Evolutionary conservation across 2,329 filamentous ascomycete species (phyloP), one percentile per base, ranked within the genome.

Genomic region (Epichloe uncinata): DNA sequence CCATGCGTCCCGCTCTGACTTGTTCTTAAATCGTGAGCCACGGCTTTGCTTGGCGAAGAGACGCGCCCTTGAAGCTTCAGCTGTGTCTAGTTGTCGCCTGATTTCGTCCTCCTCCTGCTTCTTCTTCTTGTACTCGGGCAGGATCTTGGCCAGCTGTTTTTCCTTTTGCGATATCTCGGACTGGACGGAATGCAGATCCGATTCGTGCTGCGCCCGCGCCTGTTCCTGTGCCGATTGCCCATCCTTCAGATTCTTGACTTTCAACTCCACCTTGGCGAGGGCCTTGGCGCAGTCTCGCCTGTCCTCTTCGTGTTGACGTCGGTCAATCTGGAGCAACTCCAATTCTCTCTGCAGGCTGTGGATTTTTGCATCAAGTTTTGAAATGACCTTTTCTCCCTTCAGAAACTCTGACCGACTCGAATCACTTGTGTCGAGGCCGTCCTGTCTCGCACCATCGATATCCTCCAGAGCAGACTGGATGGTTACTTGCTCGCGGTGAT

Each of bases 41-140:
- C 91, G 84, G 42, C 85, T 88, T 67, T 98, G 91, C 66, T 98
- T 98, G 47, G 86, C 87, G 61, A 95, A 87, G 7, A 98, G 77
- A 37, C 90, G 82, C 55, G 85, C 81, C 41, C 87, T 78, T 5
- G 79, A 77, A 7, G 83, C 83, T 59, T 94, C 85, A 0, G 85
- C 85, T 46, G 85, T 75, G 44, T 89, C 84, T 11, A 97, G 74
- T 52, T 85, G 80, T 50, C 82, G 73, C 59, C 82, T 84, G 30
- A 87, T 72, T 15, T 79, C 75, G 15, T 77, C 75, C 62, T 96
- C 93, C 52, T 87, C 77, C 47, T 80, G 74, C 63, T 84, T 88
- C 56, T 82, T 82, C 52, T 79, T 73, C 48, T 82, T 84, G 62
- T 87, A 95, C 18, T 85, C 74, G 0, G 94, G 93, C 12, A 84